A percentile compares a stretch with the other conserved stretches of the same genome.
Evolutionary conservation across 163 green algal species (phyloP).

Genomic region (Scenedesmus sp.): DNA sequence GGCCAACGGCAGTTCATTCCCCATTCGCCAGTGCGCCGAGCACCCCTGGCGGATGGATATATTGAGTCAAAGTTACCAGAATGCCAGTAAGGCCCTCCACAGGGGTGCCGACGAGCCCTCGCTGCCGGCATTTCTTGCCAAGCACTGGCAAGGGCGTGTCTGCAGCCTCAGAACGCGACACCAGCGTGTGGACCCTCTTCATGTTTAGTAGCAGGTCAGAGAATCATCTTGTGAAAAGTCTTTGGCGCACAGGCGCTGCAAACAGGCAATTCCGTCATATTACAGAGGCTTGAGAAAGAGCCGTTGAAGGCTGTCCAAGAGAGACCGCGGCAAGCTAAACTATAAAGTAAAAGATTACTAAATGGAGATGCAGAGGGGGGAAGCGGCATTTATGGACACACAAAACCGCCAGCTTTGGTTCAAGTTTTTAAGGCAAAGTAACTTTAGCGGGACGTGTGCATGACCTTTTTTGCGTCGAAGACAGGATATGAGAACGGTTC

Average conservation of each 20-base stretch:
- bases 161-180: not conserved
- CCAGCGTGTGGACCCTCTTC: not conserved
- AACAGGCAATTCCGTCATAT: not conserved
- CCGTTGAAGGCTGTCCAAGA: not conserved
- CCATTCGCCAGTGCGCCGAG: not conserved
- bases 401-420: not conserved
- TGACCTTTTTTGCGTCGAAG: no score
- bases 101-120: conserved; percentile 24
- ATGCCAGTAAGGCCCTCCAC: conserved; percentile 44
- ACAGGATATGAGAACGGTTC: no score
- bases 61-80: not conserved
- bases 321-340: not conserved
- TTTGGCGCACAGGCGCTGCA: not conserved
- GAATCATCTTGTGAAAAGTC: not conserved
- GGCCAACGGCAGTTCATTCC: conserved; percentile 15
- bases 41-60: not conserved
- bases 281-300: not conserved
- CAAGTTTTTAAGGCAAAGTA: not conserved
- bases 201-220: not conserved
- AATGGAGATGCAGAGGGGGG: not conserved
- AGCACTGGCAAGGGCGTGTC: conserved; percentile 30
- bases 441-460: not conserved
- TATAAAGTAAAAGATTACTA: not conserved
- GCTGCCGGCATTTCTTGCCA: conserved; percentile 40
- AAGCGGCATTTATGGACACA: not conserved